Percentiles rank a stretch among this genome's conserved stretches.
Evolutionary conservation across 225 moss, liverwort and hornwort genomes (phyloP).

Genomic region (Straminergon stramineum): DNA sequence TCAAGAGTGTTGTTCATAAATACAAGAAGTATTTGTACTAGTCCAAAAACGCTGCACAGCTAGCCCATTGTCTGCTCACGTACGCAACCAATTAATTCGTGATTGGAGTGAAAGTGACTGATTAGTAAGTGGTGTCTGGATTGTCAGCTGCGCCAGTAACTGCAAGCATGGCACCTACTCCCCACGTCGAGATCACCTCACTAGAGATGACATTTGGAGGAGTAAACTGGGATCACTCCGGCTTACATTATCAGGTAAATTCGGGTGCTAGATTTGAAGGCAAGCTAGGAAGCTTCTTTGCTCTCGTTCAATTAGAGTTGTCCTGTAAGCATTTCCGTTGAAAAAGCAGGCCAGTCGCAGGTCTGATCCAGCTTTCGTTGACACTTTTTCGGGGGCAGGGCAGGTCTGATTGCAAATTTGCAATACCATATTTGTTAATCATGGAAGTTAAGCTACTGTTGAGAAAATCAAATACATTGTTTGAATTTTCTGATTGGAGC

Average conservation of each 20-base stretch:
- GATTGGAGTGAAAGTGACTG: neutral
- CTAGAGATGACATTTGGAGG: neutral
- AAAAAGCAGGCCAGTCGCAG: neutral
- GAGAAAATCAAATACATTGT: no score
- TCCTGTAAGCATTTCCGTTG: neutral
- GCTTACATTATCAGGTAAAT: neutral
- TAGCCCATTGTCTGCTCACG: neutral
- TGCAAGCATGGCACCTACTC: slow-evolving; percentile 20
- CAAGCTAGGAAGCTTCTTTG: neutral
- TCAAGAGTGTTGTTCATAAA: neutral
- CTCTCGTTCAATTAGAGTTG: neutral
- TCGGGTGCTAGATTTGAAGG: neutral
- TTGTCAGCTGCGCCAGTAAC: slow-evolving; percentile 18
- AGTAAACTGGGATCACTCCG: neutral
- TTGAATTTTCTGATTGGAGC: neutral
- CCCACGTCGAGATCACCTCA: slow-evolving; percentile 12
- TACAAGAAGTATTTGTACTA: neutral
- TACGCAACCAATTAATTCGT: neutral
- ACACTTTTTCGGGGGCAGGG: neutral
- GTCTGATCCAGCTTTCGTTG: neutral
- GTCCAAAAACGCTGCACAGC: neutral
- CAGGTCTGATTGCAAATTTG: neutral
- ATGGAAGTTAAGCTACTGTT: neutral
- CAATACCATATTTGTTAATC: neutral
- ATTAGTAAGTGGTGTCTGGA: neutral